Percentiles rank a stretch among this genome's conserved stretches.
Evolutionary conservation across 208 protist species (phyloP).

Genomic region (Leishmania tropica): DNA sequence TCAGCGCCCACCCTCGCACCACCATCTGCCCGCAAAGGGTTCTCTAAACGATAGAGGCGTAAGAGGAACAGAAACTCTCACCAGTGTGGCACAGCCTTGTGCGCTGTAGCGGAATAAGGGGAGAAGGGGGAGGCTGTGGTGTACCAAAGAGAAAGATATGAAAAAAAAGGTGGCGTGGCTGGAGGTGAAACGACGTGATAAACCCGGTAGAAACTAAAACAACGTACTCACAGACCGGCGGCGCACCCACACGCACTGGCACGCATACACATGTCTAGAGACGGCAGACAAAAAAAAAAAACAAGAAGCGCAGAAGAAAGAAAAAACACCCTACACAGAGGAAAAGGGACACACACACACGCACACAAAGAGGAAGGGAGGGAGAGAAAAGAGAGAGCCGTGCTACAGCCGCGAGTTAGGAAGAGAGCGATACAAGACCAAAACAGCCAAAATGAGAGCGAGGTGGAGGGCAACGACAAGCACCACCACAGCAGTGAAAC

Average conservation of each 20-base stretch:
- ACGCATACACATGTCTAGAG: background rate
- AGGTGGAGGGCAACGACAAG: background rate
- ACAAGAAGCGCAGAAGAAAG: background rate
- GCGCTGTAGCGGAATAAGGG: background rate
- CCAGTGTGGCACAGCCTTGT: background rate
- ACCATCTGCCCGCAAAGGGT: background rate
- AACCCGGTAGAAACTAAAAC: background rate
- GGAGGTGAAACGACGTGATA: background rate
- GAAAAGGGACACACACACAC: background rate
- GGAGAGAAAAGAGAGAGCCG: background rate
- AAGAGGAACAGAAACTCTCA: background rate
- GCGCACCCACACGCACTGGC: too few species aligned
- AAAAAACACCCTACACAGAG: background rate
- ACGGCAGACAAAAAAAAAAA: slow-evolving; percentile 1
- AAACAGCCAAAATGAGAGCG: background rate
- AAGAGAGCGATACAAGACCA: background rate
- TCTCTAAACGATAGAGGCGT: background rate
- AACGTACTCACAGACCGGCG: background rate
- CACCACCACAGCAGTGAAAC: background rate
- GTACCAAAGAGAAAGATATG: background rate
- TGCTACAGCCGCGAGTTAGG: background rate
- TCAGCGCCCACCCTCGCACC: background rate
- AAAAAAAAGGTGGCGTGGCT: background rate
- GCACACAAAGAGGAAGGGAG: background rate
- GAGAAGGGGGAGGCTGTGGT: background rate